Percentiles rank a stretch among this genome's conserved stretches.
Evolutionary conservation across 2,329 filamentous ascomycete genomes (phyloP).

Genomic region (Aspergillus pseudoterreus): DNA sequence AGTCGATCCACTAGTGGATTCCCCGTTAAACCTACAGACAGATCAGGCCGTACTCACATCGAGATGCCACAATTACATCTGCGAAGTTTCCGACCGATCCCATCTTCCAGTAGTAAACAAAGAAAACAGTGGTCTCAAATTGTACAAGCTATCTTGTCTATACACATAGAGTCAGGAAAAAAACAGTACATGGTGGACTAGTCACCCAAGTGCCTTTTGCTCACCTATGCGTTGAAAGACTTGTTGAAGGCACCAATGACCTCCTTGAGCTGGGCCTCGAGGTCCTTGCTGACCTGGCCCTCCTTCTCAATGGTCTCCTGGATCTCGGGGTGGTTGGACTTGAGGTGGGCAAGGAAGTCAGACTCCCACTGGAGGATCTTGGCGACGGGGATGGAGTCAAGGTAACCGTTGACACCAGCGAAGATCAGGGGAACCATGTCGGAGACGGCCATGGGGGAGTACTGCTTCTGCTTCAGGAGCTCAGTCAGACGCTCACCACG

Average conservation of each 20-base stretch:
- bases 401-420: conserved; percentile 96
- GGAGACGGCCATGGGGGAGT: conserved; percentile 96
- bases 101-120: conserved; percentile 27
- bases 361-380: conserved; percentile 93
- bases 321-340: conserved; percentile 82
- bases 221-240: conserved; percentile 65
- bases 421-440: conserved; percentile 99
- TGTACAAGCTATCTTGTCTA: conserved; percentile 46
- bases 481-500: conserved; percentile 99
- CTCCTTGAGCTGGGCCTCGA: conserved; percentile 63
- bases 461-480: conserved; percentile 99
- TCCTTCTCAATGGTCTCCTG: conserved; percentile 89
- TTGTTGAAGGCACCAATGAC: conserved; percentile 80
- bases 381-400: conserved; percentile 82
- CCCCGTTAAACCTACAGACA: conserved; percentile 27
- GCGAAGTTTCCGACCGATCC: conserved; percentile 12
- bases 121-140: conserved; percentile 42
- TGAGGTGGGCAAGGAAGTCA: conserved; percentile 90
- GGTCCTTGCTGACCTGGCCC: conserved; percentile 91
- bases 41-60: conserved; percentile 17
- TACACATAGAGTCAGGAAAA: conserved; percentile 41
- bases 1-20: conserved; percentile 20
- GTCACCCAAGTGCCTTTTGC: conserved; percentile 31
- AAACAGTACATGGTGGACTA: conserved; percentile 33
- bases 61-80: conserved; percentile 15